phyloP scores from a whole-genome alignment of 2,329 filamentous ascomycete genomes.

The Trichoderma sp. region DNA sequence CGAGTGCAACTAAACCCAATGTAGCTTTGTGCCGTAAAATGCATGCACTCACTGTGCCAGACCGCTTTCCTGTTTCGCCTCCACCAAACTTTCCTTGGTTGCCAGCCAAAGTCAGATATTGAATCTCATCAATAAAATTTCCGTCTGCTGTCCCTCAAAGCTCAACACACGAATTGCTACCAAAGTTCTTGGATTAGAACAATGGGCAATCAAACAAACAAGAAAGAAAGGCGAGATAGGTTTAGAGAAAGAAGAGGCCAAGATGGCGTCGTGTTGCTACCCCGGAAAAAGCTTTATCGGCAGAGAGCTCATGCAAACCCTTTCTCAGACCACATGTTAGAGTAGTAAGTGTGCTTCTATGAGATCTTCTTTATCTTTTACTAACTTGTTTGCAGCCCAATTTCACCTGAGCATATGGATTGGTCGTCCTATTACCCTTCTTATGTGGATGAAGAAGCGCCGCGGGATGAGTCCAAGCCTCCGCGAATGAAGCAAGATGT shows the following conservation, averaged over 20 bases:
- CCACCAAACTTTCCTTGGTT: conserved; percentile 8
- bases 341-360: conserved; percentile 61
- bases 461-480: conserved; percentile 32
- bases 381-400: conserved; percentile 57
- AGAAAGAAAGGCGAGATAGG: conserved; percentile 63
- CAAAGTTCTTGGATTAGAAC: background rate
- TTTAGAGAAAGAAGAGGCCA: conserved; percentile 58
- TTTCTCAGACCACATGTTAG: conserved; percentile 88
- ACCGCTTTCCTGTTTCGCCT: conserved; percentile 30
- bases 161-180: conserved; percentile 6
- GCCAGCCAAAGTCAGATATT: background rate
- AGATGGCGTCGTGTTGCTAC: conserved; percentile 60
- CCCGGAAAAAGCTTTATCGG: conserved; percentile 93
- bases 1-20: background rate
- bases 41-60: background rate
- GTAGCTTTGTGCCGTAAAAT: background rate
- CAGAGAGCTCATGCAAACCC: conserved; percentile 97
- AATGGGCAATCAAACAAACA: conserved; percentile 43
- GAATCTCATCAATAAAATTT: conserved; percentile 20
- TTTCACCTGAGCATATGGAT: conserved; percentile 79
- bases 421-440: conserved; percentile 84
- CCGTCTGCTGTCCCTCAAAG: conserved; percentile 19
- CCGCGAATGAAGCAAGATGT: conserved; percentile 58
- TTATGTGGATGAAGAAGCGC: conserved; percentile 50
- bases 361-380: background rate